A percentile compares a stretch with the other conserved stretches of the same genome.
These are phyloP conservation scores for Planoprotostelium fungivorum DNA, from an alignment of 78 protist genomes.

Conservation along the genomic window DNA sequence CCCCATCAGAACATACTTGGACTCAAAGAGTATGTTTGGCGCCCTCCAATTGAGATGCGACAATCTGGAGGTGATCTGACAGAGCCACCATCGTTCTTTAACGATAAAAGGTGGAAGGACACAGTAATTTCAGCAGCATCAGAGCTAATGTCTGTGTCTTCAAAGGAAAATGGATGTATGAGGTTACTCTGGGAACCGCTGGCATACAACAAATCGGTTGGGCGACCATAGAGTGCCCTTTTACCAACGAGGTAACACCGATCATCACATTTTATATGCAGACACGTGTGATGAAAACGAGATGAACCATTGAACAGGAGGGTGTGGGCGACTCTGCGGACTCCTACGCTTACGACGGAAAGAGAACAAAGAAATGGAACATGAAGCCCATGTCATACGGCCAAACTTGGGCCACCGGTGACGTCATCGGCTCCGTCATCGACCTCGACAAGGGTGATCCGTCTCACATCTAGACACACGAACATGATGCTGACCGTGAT, in stretches of 20 bases:
- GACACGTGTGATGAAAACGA: too few relatives aligned
- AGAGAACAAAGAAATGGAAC: conserved; percentile 21
- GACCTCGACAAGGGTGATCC: conserved; percentile 4
- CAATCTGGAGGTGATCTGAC: background rate
- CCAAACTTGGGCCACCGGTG: conserved; percentile 23
- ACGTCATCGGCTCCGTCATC: conserved; percentile 6
- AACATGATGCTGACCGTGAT: too few relatives aligned
- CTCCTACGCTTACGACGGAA: conserved; percentile 37
- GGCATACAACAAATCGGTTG: conserved; percentile 35
- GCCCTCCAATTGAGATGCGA: background rate
- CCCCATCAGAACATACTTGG: background rate
- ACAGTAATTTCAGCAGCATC: conserved; percentile 15
- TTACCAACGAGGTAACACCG: background rate
- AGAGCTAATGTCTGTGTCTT: conserved; percentile 27
- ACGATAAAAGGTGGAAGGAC: conserved; percentile 17
- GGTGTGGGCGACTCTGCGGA: conserved; percentile 31
- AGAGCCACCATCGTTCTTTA: background rate
- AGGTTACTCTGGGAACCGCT: conserved; percentile 19
- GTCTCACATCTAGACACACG: background rate
- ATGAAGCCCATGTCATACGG: conserved; percentile 5
- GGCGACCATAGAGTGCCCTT: conserved; percentile 31
- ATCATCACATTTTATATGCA: too few relatives aligned
- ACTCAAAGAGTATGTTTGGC: background rate
- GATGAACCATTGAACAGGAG: too few relatives aligned
- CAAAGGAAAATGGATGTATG: conserved; percentile 39